phyloP scores from a whole-genome alignment of 116 monocot genomes.

The Cymodocea nodosa region DNA sequence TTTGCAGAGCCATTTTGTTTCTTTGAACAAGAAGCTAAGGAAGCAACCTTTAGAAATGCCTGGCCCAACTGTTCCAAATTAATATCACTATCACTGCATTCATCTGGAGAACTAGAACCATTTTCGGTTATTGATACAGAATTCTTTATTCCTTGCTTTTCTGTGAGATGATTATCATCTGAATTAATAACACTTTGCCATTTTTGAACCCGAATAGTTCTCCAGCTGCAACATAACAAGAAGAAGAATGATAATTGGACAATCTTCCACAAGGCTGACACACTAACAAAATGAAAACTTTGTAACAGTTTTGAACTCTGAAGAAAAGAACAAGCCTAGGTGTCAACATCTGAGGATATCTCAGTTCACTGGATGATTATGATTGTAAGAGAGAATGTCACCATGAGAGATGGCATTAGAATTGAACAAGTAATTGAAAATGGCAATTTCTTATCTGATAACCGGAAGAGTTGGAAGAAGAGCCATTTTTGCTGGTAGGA shows the following conservation, averaged over 20 bases:
- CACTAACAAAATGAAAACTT: not conserved
- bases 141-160: not conserved
- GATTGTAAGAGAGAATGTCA: too few species aligned
- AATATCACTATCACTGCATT: constrained; percentile 26
- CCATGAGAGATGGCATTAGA: too few species aligned
- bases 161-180: not conserved
- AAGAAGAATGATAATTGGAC: not conserved
- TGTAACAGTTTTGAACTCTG: not conserved
- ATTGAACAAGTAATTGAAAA: too few species aligned
- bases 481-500: too few species aligned
- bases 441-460: too few species aligned
- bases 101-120: not conserved
- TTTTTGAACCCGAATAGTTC: constrained; percentile 66
- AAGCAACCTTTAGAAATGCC: constrained; percentile 43
- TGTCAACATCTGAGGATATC: too few species aligned
- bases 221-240: constrained; percentile 42
- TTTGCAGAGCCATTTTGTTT: constrained; percentile 26
- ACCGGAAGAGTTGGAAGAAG: too few species aligned
- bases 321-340: too few species aligned
- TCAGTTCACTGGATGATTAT: too few species aligned
- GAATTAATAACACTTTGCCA: constrained; percentile 11
- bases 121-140: constrained; percentile 1
- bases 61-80: constrained; percentile 48
- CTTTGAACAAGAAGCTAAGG: constrained; percentile 31
- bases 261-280: not conserved